Conservation (phyloP, 139 green algal species). For the Mychonastes homosphaera region DNA sequence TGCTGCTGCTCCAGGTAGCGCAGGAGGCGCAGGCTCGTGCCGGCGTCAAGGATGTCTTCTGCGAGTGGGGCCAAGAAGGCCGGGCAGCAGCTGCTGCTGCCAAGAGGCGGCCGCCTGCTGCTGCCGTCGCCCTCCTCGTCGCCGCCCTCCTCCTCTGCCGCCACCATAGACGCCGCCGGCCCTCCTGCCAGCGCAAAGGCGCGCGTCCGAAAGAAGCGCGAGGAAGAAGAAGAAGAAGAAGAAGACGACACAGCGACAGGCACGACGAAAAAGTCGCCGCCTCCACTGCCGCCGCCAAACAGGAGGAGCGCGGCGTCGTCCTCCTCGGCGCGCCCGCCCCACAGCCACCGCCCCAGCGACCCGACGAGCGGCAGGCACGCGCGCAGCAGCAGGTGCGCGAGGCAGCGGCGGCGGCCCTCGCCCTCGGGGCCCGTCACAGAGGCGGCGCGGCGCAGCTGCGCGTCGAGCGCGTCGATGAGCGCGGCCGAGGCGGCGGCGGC, state of each 20-base stretch:
- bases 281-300: neutral
- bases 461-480: slow-evolving; percentile 20
- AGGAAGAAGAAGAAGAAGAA: too few relatives aligned
- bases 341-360: slow-evolving; percentile 29
- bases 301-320: slow-evolving; percentile 15
- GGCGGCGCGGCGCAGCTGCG: slow-evolving; percentile 7
- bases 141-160: slow-evolving; percentile 7
- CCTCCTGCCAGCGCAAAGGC: neutral
- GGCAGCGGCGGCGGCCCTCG: neutral
- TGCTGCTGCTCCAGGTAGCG: slow-evolving; percentile 16
- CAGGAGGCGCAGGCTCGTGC: slow-evolving; percentile 30
- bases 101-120: too few relatives aligned
- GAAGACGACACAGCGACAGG: too few relatives aligned
- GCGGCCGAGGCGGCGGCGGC: slow-evolving; percentile 12
- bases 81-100: slow-evolving; percentile 13
- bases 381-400: slow-evolving; percentile 15
- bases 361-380: slow-evolving; percentile 18
- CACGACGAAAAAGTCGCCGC: slow-evolving; percentile 1
- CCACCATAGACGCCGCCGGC: neutral
- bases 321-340: slow-evolving; percentile 12
- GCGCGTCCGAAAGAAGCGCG: neutral
- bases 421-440: neutral
- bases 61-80: slow-evolving; percentile 25
- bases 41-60: slow-evolving; percentile 28
- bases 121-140: neutral